phyloP scores from a whole-genome alignment of 2,329 filamentous ascomycete genomes.

The Trichoderma lentiforme region DNA sequence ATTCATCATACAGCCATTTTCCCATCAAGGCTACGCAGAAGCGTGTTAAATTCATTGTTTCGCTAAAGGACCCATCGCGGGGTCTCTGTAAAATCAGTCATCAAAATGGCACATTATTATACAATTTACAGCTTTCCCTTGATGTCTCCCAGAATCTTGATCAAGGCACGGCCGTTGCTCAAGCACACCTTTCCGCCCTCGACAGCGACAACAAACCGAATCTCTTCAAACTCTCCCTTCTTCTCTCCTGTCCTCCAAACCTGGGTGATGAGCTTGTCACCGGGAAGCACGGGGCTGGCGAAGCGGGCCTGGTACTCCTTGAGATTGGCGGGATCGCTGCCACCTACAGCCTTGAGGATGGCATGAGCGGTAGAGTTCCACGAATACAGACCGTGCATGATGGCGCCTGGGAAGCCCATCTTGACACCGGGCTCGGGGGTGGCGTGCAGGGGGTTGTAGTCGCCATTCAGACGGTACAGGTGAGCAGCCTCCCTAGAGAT shows the following conservation, averaged over 20 bases:
- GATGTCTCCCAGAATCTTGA: conserved; percentile 57
- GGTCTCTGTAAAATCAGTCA: background rate
- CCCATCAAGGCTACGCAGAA: background rate
- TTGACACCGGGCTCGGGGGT: conserved; percentile 78
- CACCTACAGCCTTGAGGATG: conserved; percentile 69
- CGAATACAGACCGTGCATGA: conserved; percentile 85
- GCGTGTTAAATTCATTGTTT: background rate
- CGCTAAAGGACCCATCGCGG: background rate
- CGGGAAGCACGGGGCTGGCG: conserved; percentile 77
- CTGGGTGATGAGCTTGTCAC: conserved; percentile 75
- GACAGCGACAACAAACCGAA: conserved; percentile 75
- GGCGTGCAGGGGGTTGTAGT: conserved; percentile 92
- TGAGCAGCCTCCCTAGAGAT: conserved; percentile 69
- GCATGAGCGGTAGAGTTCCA: conserved; percentile 79
- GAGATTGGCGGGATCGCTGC: conserved; percentile 74
- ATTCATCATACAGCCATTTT: background rate
- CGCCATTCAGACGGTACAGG: conserved; percentile 82
- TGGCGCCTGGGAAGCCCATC: conserved; percentile 88
- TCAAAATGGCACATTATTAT: conserved; percentile 1
- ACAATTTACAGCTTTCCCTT: conserved; percentile 60
- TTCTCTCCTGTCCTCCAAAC: conserved; percentile 73
- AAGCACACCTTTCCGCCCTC: conserved; percentile 80
- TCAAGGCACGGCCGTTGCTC: conserved; percentile 79
- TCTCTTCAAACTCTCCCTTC: conserved; percentile 70
- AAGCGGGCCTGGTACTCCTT: conserved; percentile 88